These are phyloP conservation scores for Arthrinium phaeospermum DNA, from an alignment of 2,329 filamentous ascomycete genomes.

Conservation along the genomic window DNA sequence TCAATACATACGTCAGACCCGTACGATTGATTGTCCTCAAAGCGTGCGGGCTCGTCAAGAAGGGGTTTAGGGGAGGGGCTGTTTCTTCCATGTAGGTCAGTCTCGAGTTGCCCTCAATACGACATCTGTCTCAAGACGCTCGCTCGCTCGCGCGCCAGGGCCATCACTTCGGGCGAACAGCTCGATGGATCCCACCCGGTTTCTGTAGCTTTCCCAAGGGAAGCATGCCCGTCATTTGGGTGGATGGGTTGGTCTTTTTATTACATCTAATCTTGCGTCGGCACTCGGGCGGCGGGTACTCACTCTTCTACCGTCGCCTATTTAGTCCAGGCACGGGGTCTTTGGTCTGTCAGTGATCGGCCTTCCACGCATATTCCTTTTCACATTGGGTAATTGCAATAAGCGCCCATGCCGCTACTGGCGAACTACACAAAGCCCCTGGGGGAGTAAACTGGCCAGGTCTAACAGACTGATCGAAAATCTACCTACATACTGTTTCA, in stretches of 20 bases:
- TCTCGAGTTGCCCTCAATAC: slow-evolving; percentile 15
- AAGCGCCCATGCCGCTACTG: background rate
- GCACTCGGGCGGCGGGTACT: background rate
- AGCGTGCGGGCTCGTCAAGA: background rate
- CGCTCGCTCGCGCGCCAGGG: background rate
- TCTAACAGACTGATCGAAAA: too few relatives aligned
- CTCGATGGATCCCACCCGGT: background rate
- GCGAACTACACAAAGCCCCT: background rate
- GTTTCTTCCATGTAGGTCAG: background rate
- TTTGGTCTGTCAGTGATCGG: background rate
- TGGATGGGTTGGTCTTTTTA: background rate
- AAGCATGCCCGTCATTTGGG: background rate
- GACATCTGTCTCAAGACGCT: background rate
- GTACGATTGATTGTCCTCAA: background rate
- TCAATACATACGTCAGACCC: slow-evolving; percentile 16
- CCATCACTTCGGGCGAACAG: background rate
- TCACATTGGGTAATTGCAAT: background rate
- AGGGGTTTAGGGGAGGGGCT: slow-evolving; percentile 7
- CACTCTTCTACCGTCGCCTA: background rate
- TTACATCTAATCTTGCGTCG: background rate
- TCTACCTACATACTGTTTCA: too few relatives aligned
- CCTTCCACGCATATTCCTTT: background rate
- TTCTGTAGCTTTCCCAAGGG: background rate
- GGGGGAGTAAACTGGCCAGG: too few relatives aligned
- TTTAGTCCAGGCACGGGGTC: background rate